Evolutionary conservation across 805 yeast species (phyloP), one percentile per base, ranked within the genome.

Genomic region (Hanseniaspora hatyaiensis): DNA sequence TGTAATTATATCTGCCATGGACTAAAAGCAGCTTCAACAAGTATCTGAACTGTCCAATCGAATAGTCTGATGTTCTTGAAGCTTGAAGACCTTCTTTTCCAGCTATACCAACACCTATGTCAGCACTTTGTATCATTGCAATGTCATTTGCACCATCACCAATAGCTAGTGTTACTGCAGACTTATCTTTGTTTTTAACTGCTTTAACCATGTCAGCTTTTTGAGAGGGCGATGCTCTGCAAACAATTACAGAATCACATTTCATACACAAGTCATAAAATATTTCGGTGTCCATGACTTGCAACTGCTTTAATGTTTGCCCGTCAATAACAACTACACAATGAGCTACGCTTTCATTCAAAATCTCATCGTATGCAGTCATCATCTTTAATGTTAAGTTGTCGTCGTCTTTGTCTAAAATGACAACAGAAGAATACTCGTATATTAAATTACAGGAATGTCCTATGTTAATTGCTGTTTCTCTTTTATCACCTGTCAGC

Each of bases 121-220:
- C 97, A 0, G 99, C 99, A 58, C 94, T 82, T 66, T 92, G 96
- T 52, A 92, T 92, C 99, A 92, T 92, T 1, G 99, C 97, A 60
- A 92, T 88, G 64, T 92, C 99, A 60, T 92, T 92, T 2, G 99
- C 99, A 53, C 99, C 99, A 28, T 92, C 99, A 6, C 99, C 99
- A 59, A 92, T 83, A 0, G 98, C 98, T 52, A 92, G 70, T 0
- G 96, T 86, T 5, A 92, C 96, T 34, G 83, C 72, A 1, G 65
- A 65, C 42, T 72, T 78, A 56, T 81, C 73, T 50, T 80, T 66
- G n/a, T 71, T 67, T 44, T 97, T 71, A n/a, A 94, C 86, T 29
- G 78, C 72, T 23, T 76, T 64, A 2, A 92, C 97, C 84, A 92
- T 79, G 24, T 74, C 68, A 0, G 97, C 96, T 65, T 92, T 92